Conservation (phyloP, 306 rosid species). For the Arachis hypogaea region DNA sequence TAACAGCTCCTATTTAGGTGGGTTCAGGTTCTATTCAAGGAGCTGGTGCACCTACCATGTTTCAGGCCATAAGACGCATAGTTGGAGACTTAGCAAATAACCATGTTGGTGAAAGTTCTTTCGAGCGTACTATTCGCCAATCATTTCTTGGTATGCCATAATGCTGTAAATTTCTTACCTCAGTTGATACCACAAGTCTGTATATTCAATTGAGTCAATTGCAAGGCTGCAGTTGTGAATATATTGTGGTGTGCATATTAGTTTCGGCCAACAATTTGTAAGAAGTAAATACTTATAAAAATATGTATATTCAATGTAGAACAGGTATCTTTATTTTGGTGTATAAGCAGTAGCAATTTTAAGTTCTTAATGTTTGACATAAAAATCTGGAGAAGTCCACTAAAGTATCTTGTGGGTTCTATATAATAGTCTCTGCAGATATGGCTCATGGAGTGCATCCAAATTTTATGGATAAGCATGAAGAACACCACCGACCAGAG, state of each 20-base stretch:
- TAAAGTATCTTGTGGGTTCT: conserved; percentile 43
- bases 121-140: conserved; percentile 84
- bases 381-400: conserved; percentile 32
- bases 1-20: conserved; percentile 66
- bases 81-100: conserved; percentile 58
- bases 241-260: too few species aligned
- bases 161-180: conserved; percentile 11
- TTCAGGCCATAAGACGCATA: conserved; percentile 95
- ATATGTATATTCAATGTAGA: conserved; percentile 3
- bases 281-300: too few species aligned
- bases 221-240: conserved; percentile 2
- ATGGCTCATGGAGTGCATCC: conserved; percentile 99
- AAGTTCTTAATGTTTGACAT: conserved; percentile 6
- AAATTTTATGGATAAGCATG: conserved; percentile 89
- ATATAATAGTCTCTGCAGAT: conserved; percentile 87
- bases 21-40: conserved; percentile 98
- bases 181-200: neutral
- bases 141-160: conserved; percentile 86
- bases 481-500: conserved; percentile 88
- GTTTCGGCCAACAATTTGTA: too few species aligned
- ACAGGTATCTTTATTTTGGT: conserved; percentile 3
- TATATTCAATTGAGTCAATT: conserved; percentile 7
- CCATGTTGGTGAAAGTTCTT: conserved; percentile 73
- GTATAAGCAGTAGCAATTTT: conserved; percentile 26
- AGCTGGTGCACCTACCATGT: conserved; percentile 99